Evolutionary conservation across 768 basidiomycete genomes (phyloP).

Genomic region (Clitopilus passeckerianus): DNA sequence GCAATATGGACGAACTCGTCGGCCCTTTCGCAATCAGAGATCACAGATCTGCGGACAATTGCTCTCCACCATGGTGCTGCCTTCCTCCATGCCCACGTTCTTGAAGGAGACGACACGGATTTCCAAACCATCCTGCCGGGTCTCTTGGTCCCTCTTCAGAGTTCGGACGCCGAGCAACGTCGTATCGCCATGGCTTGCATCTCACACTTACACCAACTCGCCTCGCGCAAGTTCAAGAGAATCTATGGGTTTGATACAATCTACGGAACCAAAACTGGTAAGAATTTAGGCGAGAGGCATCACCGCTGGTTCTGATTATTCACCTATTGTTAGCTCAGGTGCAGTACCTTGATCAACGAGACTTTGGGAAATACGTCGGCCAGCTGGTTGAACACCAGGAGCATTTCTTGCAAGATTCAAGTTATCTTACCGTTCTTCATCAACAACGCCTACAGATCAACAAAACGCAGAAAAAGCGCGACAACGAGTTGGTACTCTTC

Average conservation of each 20-base stretch:
- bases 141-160: conserved; percentile 57
- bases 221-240: conserved; percentile 37
- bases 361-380: conserved; percentile 54
- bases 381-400: conserved; percentile 44
- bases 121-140: conserved; percentile 78
- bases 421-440: conserved; percentile 57
- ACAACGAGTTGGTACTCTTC: conserved; percentile 37
- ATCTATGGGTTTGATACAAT: conserved; percentile 74
- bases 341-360: conserved; percentile 67
- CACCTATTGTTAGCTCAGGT: conserved; percentile 30
- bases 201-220: conserved; percentile 34
- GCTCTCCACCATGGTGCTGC: conserved; percentile 75
- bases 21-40: neutral
- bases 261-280: conserved; percentile 60
- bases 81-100: conserved; percentile 71
- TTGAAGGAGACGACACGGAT: conserved; percentile 52
- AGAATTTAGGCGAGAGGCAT: conserved; percentile 14
- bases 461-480: conserved; percentile 53
- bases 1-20: conserved; percentile 50
- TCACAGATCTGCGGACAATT: conserved; percentile 34
- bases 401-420: conserved; percentile 55
- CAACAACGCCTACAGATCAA: conserved; percentile 43
- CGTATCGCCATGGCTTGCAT: conserved; percentile 55
- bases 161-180: conserved; percentile 34
- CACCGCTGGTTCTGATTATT: neutral